Percentiles rank a stretch among this genome's conserved stretches.
phyloP scores from a whole-genome alignment of 192 early-diverging fungal genomes.

The Rhizophagus sp. region DNA sequence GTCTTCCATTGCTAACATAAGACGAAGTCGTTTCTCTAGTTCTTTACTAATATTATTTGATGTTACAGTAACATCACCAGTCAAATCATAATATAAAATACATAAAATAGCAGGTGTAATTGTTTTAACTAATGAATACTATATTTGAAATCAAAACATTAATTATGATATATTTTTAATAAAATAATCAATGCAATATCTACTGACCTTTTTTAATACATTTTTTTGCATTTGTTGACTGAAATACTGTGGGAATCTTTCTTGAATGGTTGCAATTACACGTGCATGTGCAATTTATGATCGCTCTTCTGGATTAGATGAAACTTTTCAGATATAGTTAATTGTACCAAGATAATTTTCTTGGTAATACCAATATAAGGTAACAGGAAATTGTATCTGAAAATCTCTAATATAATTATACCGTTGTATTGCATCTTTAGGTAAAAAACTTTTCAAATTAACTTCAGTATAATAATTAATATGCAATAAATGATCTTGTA shows the following conservation, averaged over 20 bases:
- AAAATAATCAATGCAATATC: too few relatives aligned
- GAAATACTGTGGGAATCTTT: neutral
- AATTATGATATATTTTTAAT: neutral
- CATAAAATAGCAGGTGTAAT: neutral
- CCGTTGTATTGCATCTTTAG: neutral
- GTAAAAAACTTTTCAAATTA: neutral
- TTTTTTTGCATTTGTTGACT: neutral
- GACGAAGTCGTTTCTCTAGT: neutral
- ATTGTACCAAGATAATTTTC: neutral
- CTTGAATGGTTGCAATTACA: neutral
- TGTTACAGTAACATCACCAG: neutral
- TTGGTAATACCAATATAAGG: neutral
- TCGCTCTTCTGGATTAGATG: neutral
- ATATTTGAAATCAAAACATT: neutral
- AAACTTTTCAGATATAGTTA: neutral
- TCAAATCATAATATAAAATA: constrained; percentile 1
- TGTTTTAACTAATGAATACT: neutral
- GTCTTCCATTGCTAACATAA: neutral
- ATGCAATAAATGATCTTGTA: neutral
- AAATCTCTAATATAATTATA: neutral
- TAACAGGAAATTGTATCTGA: neutral
- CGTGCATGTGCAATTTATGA: neutral
- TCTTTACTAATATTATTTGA: neutral
- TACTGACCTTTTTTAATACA: neutral
- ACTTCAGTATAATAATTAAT: neutral